Base-by-base conservation (phyloP, 106 monocot species). In the Dactylorhiza incarnata region DNA sequence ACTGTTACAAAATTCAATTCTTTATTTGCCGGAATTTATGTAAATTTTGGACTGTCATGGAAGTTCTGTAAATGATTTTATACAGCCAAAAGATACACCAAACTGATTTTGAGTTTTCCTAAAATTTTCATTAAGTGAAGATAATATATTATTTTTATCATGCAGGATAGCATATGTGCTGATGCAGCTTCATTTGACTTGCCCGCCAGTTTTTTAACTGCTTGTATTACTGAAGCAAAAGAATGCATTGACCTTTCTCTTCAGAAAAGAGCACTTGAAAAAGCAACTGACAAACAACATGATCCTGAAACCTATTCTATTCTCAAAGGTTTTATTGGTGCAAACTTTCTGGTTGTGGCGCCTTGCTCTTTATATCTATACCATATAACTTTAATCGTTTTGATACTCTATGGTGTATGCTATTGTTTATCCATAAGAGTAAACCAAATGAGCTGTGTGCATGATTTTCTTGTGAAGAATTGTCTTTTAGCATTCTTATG, bases 251-350 rank as follows among this genome's bases (percentile, higher is more conserved):
- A 87, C 54, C 67, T 91, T 75, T 87, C 87, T 48, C 58, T 72
- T 63, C 77, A 72, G 72, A 91, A 73, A 81, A 84, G 91, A 81
- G 62, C 78, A 68, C 79, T 85, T 82, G 84, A 94, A 46, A 94
- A 83, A 52, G 91, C 94, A 53, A 73, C 79, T 79, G 97, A 91
- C 62, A 91, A 97, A 73, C 81, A 89, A 9, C 74, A 79, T 83
- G 94, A 97, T 83, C 97, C 97, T 63, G 94, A 97, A n/a, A 87
- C 89, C 76, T 97, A 87, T 94, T 93, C 91, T 78, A 94, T 97
- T 77, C 91, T 97, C 6, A 84, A 75, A 91, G 97, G 97, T 89
- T 48, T 25, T 63, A 3, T 70, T 70, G 7, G 4, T 7, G 6
- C 23, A 53, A 9, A 48, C 29, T 24, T 49, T 49, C 26, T 65